Conservation (phyloP, 1,284 basidiomycete species). For the Trametes hirsuta region DNA sequence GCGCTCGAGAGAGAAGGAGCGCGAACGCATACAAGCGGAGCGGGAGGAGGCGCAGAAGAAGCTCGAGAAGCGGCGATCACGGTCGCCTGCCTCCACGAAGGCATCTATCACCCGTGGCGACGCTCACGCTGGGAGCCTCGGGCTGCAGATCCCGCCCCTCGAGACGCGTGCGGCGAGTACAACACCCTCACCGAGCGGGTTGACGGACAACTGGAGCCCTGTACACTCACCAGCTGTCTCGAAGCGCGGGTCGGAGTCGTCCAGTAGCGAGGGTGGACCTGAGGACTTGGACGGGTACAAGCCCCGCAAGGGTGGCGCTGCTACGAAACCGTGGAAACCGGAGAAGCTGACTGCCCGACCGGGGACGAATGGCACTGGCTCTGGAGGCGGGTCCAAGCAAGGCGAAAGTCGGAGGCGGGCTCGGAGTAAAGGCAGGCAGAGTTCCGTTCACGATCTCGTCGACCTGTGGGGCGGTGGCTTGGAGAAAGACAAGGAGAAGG, state of each 20-base stretch:
- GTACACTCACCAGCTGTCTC: conserved; percentile 20
- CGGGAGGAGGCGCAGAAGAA: conserved; percentile 10
- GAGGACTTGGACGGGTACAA: conserved; percentile 38
- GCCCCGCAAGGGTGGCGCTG: conserved; percentile 7
- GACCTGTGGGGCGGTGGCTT: conserved; percentile 70
- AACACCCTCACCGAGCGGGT: conserved; percentile 30
- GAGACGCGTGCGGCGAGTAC: conserved; percentile 21
- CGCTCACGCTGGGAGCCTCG: conserved; percentile 17
- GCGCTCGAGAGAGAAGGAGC: conserved; percentile 11
- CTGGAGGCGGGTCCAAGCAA: conserved; percentile 4
- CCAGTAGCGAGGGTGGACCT: conserved; percentile 39
- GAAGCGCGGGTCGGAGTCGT: conserved; percentile 16
- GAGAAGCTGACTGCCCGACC: conserved; percentile 3
- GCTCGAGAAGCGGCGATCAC: conserved; percentile 19
- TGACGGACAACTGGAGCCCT: conserved; percentile 42
- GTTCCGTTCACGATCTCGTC: conserved; percentile 79
- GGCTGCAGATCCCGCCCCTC: conserved; percentile 27
- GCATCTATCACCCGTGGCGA: conserved; percentile 28
- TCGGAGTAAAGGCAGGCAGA: conserved; percentile 58
- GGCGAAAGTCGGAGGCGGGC: conserved; percentile 26
- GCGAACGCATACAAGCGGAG: conserved; percentile 5
- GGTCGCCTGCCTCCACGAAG: conserved; percentile 29
- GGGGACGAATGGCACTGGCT: conserved; percentile 5
- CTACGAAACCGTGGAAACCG: conserved; percentile 8
- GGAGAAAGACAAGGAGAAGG: conserved; percentile 31